Conservation (phyloP, 1,284 basidiomycete species). For the Leccinum pachyderme region DNA sequence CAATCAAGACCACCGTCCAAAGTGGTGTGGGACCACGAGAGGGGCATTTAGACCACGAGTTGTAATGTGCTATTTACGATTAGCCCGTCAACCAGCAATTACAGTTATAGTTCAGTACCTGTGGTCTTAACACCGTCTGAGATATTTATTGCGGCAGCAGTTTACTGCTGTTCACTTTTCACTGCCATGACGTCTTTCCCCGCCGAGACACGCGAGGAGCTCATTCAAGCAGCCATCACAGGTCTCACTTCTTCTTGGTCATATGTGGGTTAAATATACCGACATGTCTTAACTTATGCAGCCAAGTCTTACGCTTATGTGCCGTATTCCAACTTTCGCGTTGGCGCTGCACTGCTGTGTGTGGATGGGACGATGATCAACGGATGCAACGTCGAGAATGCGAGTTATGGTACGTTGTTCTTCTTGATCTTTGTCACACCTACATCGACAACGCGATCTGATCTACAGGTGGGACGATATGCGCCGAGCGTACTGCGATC, state of each 20-base stretch:
- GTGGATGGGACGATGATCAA: conserved; percentile 70
- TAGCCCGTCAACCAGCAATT: not conserved
- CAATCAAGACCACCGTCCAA: too few species aligned
- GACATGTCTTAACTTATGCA: conserved; percentile 39
- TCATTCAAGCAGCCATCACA: not conserved
- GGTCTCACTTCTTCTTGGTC: not conserved
- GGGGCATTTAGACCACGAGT: conserved; percentile 1
- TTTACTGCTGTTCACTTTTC: not conserved
- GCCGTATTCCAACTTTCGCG: conserved; percentile 85
- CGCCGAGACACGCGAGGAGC: not conserved
- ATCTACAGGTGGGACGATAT: conserved; percentile 70
- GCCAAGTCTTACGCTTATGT: conserved; percentile 61
- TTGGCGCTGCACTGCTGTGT: conserved; percentile 80
- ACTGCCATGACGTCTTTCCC: not conserved
- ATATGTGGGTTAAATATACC: not conserved
- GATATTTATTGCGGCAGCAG: not conserved
- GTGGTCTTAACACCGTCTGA: not conserved
- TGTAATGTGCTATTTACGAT: conserved; percentile 1
- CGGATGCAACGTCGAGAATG: conserved; percentile 91
- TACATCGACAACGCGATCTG: not conserved
- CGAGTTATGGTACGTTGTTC: conserved; percentile 68
- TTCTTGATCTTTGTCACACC: not conserved
- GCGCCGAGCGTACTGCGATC: conserved; percentile 86
- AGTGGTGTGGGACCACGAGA: too few species aligned
- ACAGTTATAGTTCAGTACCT: not conserved